Evolutionary conservation across 192 early-diverging fungal species (phyloP).

Genomic region (Borealophlyctis nickersoniae): DNA sequence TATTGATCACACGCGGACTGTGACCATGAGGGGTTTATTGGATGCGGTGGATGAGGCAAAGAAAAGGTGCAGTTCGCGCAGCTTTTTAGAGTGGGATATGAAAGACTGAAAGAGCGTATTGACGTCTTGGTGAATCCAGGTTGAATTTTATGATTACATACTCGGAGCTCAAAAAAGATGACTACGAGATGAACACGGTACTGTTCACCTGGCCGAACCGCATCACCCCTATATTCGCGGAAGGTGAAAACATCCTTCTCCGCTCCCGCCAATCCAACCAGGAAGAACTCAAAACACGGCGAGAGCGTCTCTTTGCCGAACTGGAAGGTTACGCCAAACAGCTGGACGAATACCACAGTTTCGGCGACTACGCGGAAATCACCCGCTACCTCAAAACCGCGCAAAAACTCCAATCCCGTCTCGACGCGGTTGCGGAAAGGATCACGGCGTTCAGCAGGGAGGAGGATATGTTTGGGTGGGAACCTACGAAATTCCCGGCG

Average conservation of each 20-base stretch:
- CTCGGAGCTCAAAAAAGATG: constrained; percentile 52
- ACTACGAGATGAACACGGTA: constrained; percentile 56
- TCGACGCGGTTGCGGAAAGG: constrained; percentile 52
- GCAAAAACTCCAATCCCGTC: constrained; percentile 51
- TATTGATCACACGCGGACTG: constrained; percentile 42
- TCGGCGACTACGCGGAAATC: constrained; percentile 58
- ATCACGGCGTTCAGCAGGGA: constrained; percentile 52
- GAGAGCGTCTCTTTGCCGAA: constrained; percentile 49
- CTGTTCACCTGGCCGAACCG: constrained; percentile 58
- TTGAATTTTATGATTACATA: constrained; percentile 61
- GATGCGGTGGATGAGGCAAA: constrained; percentile 58
- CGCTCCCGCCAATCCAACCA: constrained; percentile 46
- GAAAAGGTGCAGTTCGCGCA: constrained; percentile 46
- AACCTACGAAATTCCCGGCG: constrained; percentile 46
- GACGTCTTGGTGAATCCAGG: constrained; percentile 21
- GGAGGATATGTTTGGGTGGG: constrained; percentile 60
- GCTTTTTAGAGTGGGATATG: too few species aligned
- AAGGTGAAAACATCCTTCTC: constrained; percentile 47
- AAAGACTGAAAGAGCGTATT: constrained; percentile 5
- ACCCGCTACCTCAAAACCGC: constrained; percentile 59
- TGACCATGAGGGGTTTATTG: constrained; percentile 44
- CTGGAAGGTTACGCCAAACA: constrained; percentile 59
- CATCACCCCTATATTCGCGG: constrained; percentile 49
- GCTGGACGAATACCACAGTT: constrained; percentile 57
- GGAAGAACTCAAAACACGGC: constrained; percentile 53